Evolutionary conservation across 1,284 basidiomycete species (phyloP), one percentile per base, ranked within the genome.

Genomic region (Malassezia sympodialis): DNA sequence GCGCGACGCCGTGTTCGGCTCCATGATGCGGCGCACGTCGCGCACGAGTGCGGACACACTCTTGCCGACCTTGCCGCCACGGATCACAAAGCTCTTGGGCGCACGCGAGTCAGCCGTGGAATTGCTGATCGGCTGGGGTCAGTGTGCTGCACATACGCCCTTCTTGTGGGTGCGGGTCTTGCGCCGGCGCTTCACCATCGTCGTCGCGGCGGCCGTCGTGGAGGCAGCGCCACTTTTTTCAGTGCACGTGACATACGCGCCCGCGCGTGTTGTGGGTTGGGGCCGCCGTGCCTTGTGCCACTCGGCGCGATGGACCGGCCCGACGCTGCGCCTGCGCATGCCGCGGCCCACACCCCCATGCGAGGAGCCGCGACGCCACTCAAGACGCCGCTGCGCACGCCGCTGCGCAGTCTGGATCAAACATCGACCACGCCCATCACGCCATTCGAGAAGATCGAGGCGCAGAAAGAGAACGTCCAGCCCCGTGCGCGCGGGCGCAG

Each of bases 11-110:
- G 94, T 99, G 75, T 96, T 90, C 57, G 94, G 94, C 76, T 98
- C 94, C 88, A 99, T 90, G 59, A 94, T 85, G 76, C 88, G 87
- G 66, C 94, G 81, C 68, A 96, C 79, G 76, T 99, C 94, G 49
- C 86, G 82, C 14, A 96, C 90, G 28, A 99, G 83, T 66, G 89
- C 86, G 3, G 83, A 78, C 49, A 94, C 80, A n/a, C 88, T 88
- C 51, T 82, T 80, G 14, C 91, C 90, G 28, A 96, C 90, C 56
- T 84, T 83, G 40, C 93, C 93, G 76, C 91, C 87, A 70, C 91
- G 93, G 75, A 99, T 90, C 62, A 99, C 87, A 72, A 82, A 82
- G 23, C 79, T 80, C 69, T 81, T 81, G 17, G 81, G 80, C 12
- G 68, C 69, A 12, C 41, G 54, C 2, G 63, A 61, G 1, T 66